Conservation (phyloP, 148 eudicot genomes). For the Gaultheria prostrata region DNA sequence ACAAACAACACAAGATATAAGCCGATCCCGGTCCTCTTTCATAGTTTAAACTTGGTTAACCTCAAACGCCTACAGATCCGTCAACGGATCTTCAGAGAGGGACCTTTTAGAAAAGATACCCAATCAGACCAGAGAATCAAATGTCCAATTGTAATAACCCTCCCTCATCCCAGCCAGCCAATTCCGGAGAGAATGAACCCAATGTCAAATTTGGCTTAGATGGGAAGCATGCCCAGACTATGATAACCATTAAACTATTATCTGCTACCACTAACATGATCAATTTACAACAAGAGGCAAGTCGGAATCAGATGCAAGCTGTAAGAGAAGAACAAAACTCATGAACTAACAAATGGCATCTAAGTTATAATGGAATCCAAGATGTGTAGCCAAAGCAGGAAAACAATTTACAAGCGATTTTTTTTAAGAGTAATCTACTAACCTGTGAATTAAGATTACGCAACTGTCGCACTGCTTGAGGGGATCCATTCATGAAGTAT, state of each 20-base stretch:
- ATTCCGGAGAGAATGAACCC: background rate
- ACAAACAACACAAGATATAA: background rate
- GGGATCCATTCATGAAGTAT: constrained; percentile 96
- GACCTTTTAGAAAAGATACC: background rate
- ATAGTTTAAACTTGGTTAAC: background rate
- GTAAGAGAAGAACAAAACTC: background rate
- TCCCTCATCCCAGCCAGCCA: background rate
- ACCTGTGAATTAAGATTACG: constrained; percentile 93
- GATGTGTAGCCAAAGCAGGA: background rate
- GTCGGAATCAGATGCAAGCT: background rate
- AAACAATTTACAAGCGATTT: background rate
- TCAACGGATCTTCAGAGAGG: background rate
- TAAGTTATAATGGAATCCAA: background rate
- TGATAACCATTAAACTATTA: background rate
- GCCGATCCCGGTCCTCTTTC: background rate
- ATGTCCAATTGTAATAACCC: background rate
- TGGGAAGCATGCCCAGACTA: background rate
- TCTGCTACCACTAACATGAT: background rate
- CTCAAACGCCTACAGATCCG: background rate
- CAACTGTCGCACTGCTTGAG: constrained; percentile 94
- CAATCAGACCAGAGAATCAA: background rate
- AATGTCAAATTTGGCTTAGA: background rate
- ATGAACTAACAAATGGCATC: background rate
- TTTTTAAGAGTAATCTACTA: constrained; percentile 10
- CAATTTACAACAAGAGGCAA: background rate